These are phyloP conservation scores for Nakataea oryzae DNA, from an alignment of 2,329 filamentous ascomycete genomes.

Conservation along the genomic window DNA sequence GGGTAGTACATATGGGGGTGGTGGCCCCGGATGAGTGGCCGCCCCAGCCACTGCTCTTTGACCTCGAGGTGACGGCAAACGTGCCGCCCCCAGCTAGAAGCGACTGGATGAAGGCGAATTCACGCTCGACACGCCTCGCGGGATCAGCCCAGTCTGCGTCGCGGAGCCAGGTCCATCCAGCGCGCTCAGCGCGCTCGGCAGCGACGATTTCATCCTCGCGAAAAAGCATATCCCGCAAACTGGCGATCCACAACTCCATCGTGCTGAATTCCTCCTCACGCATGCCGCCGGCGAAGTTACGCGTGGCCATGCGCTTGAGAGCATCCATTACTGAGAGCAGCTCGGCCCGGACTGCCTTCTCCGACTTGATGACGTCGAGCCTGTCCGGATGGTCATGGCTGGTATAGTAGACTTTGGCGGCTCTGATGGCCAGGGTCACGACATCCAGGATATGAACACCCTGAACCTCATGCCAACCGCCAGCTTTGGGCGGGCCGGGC, in stretches of 20 bases:
- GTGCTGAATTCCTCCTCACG: constrained; percentile 65
- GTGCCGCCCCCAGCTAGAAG: constrained; percentile 32
- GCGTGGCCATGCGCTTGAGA: constrained; percentile 79
- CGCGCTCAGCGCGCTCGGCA: constrained; percentile 58
- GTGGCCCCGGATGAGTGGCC: neutral
- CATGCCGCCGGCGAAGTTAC: constrained; percentile 77
- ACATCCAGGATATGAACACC: constrained; percentile 88
- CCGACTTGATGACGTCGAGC: constrained; percentile 76
- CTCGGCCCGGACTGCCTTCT: constrained; percentile 75
- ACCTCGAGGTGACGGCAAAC: neutral
- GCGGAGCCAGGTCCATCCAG: constrained; percentile 70
- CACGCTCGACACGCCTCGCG: constrained; percentile 56
- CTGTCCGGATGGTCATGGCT: constrained; percentile 80
- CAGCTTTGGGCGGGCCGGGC: constrained; percentile 23
- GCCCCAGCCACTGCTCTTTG: neutral
- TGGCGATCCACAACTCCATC: constrained; percentile 69
- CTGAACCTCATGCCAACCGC: constrained; percentile 74
- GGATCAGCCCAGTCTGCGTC: constrained; percentile 61
- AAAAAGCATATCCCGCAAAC: constrained; percentile 66
- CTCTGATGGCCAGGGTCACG: constrained; percentile 87
- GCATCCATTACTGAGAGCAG: constrained; percentile 81
- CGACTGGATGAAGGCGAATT: constrained; percentile 70
- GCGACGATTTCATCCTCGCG: constrained; percentile 70
- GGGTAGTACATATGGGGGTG: constrained; percentile 8
- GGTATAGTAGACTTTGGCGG: constrained; percentile 94